Base-by-base conservation (phyloP, 192 early-diverging fungal genomes). In the Coemansia sp. region DNA sequence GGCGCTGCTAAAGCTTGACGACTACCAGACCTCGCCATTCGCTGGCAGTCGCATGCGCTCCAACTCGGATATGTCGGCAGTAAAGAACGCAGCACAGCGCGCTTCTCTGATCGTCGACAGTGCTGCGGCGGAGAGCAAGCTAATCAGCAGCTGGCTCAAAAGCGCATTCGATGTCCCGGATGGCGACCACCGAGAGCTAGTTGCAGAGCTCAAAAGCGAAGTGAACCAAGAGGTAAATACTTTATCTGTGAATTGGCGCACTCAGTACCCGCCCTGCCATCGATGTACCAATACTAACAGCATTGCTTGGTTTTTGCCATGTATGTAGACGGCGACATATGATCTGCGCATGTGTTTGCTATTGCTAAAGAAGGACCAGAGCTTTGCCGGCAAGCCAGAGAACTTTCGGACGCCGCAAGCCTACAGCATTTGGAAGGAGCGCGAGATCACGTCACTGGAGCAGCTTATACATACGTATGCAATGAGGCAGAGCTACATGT, bases 361-460 rank as follows among this genome's bases (percentile, higher is more conserved):
- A 42, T 66, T 84, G 3, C 62, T 79, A 20, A 79, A 76, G 66
- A 65, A 65, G 38, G 69, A 84, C 56, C 58, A 67, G 40, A 76
- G 76, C 62, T 84, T 84, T 72, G 72, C 77, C 12, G 82, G 82
- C 5, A 71, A 62, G 41, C 82, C 82, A 0, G 73, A 63, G 6
- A 54, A 79, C 51, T 84, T 84, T 59, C 59, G 68, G 27, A 64
- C 73, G 6, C 46, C 29, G 7, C 76, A 75, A 25, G 69, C 73
- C 27, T 84, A 84, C 57, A 65, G 62, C 1, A 27, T 72, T 37
- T 84, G 82, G 82, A 84, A 84, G 73, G 71, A 75, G 35, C 82
- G 82, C 61, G 82, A 84, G 53, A 67, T 73, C 39, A 79, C 70
- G 3, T 60, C 64, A 46, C 77, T 84, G 11, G 77, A 79, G 61